Conservation (phyloP, 1,284 basidiomycete species). For the Ganoderma meredithae region DNA sequence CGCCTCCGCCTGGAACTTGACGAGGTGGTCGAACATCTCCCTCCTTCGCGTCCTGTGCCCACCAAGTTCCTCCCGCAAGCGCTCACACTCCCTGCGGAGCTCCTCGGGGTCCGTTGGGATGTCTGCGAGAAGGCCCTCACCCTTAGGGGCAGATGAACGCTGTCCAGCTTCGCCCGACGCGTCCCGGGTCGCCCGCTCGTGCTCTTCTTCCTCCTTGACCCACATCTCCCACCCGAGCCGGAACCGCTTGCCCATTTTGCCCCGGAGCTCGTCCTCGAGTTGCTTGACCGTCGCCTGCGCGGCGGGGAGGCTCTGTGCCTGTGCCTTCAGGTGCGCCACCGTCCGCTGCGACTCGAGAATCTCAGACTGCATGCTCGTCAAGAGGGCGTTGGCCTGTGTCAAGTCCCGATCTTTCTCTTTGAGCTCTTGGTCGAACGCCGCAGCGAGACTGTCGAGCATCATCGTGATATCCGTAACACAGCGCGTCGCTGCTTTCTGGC, state of each 20-base stretch:
- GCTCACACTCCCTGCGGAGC: constrained; percentile 65
- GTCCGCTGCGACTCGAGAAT: constrained; percentile 88
- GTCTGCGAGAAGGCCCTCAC: constrained; percentile 62
- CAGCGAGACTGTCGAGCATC: constrained; percentile 90
- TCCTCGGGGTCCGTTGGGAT: constrained; percentile 65
- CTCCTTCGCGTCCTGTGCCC: constrained; percentile 73
- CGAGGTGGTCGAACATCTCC: constrained; percentile 76
- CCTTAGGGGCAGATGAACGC: constrained; percentile 49
- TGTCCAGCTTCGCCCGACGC: constrained; percentile 65
- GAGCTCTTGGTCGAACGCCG: constrained; percentile 94
- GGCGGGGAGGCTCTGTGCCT: constrained; percentile 75
- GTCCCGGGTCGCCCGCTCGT: constrained; percentile 72
- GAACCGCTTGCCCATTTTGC: constrained; percentile 83
- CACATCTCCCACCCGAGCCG: constrained; percentile 92
- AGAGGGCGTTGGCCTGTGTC: constrained; percentile 88
- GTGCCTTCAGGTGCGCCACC: constrained; percentile 73
- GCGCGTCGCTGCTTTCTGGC: constrained; percentile 87
- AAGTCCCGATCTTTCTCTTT: constrained; percentile 93
- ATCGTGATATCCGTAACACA: constrained; percentile 86
- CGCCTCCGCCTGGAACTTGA: constrained; percentile 85
- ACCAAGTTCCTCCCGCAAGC: constrained; percentile 68
- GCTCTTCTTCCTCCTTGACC: constrained; percentile 83
- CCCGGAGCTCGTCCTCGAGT: constrained; percentile 72
- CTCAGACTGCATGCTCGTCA: constrained; percentile 91
- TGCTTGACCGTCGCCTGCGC: constrained; percentile 66